Percentiles rank a stretch among this genome's conserved stretches.
These are phyloP conservation scores for Ganoderma lucidum DNA, from an alignment of 1,284 basidiomycete genomes.

Conservation along the genomic window DNA sequence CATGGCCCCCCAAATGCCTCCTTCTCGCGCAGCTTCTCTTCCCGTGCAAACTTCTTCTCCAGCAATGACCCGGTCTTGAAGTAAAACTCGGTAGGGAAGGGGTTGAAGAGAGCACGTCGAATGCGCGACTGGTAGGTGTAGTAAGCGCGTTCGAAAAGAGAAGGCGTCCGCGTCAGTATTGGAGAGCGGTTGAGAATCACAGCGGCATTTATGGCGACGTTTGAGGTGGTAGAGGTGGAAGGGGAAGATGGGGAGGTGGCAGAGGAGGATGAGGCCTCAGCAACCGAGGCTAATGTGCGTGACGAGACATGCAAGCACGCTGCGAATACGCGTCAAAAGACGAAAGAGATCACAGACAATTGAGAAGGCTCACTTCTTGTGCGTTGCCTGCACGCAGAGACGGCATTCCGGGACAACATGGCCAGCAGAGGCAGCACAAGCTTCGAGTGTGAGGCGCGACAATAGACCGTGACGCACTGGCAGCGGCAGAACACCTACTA, in stretches of 20 bases:
- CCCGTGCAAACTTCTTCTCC: constrained; percentile 80
- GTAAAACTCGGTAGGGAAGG: constrained; percentile 91
- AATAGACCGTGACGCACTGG: not conserved
- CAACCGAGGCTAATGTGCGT: constrained; percentile 42
- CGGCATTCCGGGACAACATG: constrained; percentile 48
- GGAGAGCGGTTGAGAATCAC: constrained; percentile 89
- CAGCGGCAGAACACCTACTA: constrained; percentile 4
- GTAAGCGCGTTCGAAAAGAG: constrained; percentile 85
- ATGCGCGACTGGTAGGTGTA: constrained; percentile 88
- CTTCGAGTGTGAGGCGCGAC: constrained; percentile 27
- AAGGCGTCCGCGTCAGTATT: constrained; percentile 80
- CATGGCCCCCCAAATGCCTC: constrained; percentile 66
- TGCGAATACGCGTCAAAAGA: constrained; percentile 14
- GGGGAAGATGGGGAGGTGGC: constrained; percentile 28
- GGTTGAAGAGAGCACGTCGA: constrained; percentile 87
- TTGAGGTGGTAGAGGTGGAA: constrained; percentile 29
- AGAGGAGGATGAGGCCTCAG: constrained; percentile 32
- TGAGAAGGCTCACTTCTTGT: constrained; percentile 39
- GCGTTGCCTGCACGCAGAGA: constrained; percentile 44
- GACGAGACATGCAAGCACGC: constrained; percentile 34
- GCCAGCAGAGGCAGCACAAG: constrained; percentile 26
- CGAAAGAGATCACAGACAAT: not conserved
- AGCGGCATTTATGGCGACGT: constrained; percentile 51
- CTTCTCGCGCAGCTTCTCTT: constrained; percentile 76
- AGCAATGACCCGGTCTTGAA: constrained; percentile 94